These are phyloP conservation scores for Agaricus sinodeliciosus DNA, from an alignment of 768 basidiomycete genomes.

Conservation along the genomic window DNA sequence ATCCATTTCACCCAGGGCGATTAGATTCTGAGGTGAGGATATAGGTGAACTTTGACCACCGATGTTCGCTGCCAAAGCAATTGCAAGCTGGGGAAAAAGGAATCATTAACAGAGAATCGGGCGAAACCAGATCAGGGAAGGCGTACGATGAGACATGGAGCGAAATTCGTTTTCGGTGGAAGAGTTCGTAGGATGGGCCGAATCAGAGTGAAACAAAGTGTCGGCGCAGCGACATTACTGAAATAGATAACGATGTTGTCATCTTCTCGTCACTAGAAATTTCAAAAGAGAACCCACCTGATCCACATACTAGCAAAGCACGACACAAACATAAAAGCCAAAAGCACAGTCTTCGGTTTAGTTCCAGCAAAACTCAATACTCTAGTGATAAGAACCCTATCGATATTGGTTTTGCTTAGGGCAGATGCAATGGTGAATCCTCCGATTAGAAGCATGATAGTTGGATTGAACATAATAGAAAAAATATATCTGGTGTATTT, in stretches of 20 bases:
- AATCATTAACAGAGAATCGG: neutral
- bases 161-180: slow-evolving; percentile 81
- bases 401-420: slow-evolving; percentile 91
- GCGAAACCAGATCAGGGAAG: neutral
- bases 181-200: slow-evolving; percentile 93
- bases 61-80: slow-evolving; percentile 97
- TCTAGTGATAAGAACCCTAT: slow-evolving; percentile 84
- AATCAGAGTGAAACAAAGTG: slow-evolving; percentile 93
- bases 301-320: slow-evolving; percentile 99
- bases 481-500: slow-evolving; percentile 66
- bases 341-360: slow-evolving; percentile 75
- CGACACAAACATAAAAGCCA: slow-evolving; percentile 93
- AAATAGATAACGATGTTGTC: slow-evolving; percentile 8
- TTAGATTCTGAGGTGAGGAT: slow-evolving; percentile 96
- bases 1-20: slow-evolving; percentile 85
- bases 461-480: slow-evolving; percentile 93
- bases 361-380: slow-evolving; percentile 89
- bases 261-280: slow-evolving; percentile 5
- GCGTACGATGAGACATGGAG: slow-evolving; percentile 86
- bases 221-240: slow-evolving; percentile 96
- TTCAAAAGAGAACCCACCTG: slow-evolving; percentile 39
- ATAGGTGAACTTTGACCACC: slow-evolving; percentile 97
- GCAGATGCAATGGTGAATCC: slow-evolving; percentile 98
- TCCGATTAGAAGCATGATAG: slow-evolving; percentile 96
- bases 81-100: slow-evolving; percentile 59